phyloP scores from a whole-genome alignment of 208 protist species.

The Acanthamoeba royreba region DNA sequence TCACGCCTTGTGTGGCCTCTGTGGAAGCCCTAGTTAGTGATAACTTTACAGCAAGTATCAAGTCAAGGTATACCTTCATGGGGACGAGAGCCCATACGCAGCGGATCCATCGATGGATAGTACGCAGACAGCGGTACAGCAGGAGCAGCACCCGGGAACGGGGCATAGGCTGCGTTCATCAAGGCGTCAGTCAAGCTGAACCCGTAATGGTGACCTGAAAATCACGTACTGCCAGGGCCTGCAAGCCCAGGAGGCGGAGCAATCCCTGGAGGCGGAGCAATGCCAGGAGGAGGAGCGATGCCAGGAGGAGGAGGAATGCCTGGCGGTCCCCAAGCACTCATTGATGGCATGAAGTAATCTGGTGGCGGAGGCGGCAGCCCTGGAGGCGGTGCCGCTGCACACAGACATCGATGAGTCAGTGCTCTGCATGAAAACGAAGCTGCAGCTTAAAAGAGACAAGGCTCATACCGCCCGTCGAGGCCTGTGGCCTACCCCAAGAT shows the following conservation, averaged over 20 bases:
- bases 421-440: too few relatives aligned
- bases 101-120: conserved; percentile 48
- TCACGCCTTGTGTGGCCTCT: background rate
- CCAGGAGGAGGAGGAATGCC: background rate
- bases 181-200: background rate
- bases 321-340: background rate
- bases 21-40: background rate
- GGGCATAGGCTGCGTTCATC: background rate
- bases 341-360: conserved; percentile 21
- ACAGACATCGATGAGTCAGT: background rate
- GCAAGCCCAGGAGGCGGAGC: background rate
- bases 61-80: background rate
- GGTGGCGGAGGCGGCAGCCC: conserved; percentile 23
- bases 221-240: background rate
- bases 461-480: background rate
- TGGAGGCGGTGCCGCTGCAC: background rate
- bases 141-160: background rate
- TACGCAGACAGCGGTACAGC: background rate
- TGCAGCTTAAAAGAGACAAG: too few relatives aligned
- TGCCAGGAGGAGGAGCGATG: background rate
- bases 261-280: background rate
- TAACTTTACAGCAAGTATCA: background rate
- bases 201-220: background rate
- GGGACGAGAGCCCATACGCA: conserved; percentile 5
- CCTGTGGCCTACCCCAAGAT: conserved; percentile 57